Evolutionary conservation across 805 yeast species (phyloP).

Genomic region (Ogataea minuta): DNA sequence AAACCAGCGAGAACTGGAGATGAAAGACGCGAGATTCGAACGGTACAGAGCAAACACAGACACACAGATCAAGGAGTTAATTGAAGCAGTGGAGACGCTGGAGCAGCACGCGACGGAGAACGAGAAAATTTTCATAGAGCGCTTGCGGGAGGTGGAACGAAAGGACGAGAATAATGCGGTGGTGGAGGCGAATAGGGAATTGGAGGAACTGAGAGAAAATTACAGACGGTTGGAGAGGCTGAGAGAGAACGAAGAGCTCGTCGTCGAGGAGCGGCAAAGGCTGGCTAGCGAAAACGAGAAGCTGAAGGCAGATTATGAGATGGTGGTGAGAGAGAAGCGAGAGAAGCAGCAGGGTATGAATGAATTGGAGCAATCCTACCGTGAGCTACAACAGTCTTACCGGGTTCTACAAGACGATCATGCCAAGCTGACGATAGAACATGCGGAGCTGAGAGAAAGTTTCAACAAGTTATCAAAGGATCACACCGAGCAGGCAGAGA

Average conservation of each 20-base stretch:
- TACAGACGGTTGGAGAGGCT: constrained; percentile 10
- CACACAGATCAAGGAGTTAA: constrained; percentile 54
- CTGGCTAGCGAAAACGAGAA: not conserved
- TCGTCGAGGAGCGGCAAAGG: constrained; percentile 3
- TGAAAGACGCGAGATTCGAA: constrained; percentile 46
- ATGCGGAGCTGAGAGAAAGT: not conserved
- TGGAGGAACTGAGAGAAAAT: constrained; percentile 9
- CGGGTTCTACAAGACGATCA: not conserved
- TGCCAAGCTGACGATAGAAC: not conserved
- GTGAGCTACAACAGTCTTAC: not conserved
- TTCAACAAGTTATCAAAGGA: not conserved
- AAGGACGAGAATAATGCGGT: constrained; percentile 5
- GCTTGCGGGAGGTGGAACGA: constrained; percentile 38
- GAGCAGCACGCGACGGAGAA: constrained; percentile 55
- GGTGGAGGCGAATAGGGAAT: not conserved
- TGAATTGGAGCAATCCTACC: too few relatives aligned
- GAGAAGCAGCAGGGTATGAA: not conserved
- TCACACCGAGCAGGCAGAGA: not conserved
- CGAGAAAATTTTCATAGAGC: constrained; percentile 46
- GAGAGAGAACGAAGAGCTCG: constrained; percentile 4
- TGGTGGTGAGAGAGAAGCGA: not conserved
- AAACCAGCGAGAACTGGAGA: constrained; percentile 42
- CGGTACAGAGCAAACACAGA: constrained; percentile 49
- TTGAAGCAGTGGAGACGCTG: constrained; percentile 55
- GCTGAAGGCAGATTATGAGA: too few relatives aligned